These are phyloP conservation scores for Pichia thaimueangensis DNA, from an alignment of 805 yeast species.

Conservation along the genomic window DNA sequence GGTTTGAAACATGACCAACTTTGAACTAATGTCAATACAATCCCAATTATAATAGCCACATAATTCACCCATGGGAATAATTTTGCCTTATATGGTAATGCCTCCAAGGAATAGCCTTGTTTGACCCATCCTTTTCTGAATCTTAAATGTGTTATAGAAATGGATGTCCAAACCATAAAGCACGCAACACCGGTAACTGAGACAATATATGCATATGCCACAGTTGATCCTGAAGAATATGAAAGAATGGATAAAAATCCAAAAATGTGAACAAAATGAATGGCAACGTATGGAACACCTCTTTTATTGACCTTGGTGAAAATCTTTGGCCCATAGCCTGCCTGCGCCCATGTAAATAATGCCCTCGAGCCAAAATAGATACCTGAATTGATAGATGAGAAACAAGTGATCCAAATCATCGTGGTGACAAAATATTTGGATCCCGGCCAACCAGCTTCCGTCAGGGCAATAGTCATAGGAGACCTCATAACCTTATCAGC, in stretches of 20 bases:
- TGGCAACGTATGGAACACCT: conserved; percentile 63
- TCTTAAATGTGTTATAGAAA: conserved; percentile 49
- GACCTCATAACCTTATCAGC: conserved; percentile 37
- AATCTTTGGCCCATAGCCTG: conserved; percentile 40
- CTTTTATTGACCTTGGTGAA: conserved; percentile 44
- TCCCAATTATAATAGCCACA: conserved; percentile 42
- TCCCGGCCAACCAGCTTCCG: conserved; percentile 46
- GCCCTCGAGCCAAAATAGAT: conserved; percentile 67
- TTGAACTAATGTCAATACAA: conserved; percentile 52
- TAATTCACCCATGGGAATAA: conserved; percentile 47
- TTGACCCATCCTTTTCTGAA: conserved; percentile 44
- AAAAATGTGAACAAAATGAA: conserved; percentile 45
- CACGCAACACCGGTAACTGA: conserved; percentile 62
- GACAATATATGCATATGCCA: conserved; percentile 55
- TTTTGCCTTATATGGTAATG: conserved; percentile 48
- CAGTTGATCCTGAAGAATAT: conserved; percentile 51
- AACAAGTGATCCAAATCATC: conserved; percentile 53
- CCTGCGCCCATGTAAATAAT: conserved; percentile 55
- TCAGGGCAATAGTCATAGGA: conserved; percentile 43
- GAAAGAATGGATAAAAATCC: conserved; percentile 54
- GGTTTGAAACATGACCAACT: conserved; percentile 63
- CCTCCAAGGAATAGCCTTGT: conserved; percentile 38
- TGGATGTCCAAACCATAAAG: conserved; percentile 61
- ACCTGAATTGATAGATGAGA: conserved; percentile 65
- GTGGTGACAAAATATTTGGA: conserved; percentile 53